Percentiles rank a stretch among this genome's conserved stretches.
phyloP scores from a whole-genome alignment of 371 early-diverging fungal species.

The Mitosporidium daphniae region DNA sequence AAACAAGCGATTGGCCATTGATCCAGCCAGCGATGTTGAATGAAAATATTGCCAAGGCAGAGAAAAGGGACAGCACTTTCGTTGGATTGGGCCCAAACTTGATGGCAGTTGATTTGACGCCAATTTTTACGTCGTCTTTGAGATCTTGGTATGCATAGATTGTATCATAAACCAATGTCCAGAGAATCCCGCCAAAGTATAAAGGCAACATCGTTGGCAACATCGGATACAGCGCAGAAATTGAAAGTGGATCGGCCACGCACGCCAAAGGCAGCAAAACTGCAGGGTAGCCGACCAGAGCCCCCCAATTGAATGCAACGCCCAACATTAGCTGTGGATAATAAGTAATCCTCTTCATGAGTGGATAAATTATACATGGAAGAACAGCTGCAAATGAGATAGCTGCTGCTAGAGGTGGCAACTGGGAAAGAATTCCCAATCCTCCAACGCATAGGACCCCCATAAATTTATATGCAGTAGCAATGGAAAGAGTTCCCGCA shows the following conservation, averaged over 20 bases:
- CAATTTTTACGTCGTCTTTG: constrained; percentile 33
- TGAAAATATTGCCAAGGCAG: no score
- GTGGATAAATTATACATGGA: constrained; percentile 42
- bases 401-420: constrained; percentile 33
- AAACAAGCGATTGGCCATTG: no score
- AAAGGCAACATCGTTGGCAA: constrained; percentile 30
- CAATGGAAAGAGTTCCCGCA: constrained; percentile 22
- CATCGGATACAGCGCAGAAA: constrained; percentile 21
- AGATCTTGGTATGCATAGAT: constrained; percentile 19
- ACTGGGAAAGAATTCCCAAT: constrained; percentile 26
- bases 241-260: constrained; percentile 57
- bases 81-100: no score
- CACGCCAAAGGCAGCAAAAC: constrained; percentile 65
- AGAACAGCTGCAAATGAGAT: constrained; percentile 37
- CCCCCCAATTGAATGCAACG: constrained; percentile 70
- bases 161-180: constrained; percentile 81
- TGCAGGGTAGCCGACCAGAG: constrained; percentile 61
- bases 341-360: constrained; percentile 68
- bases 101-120: constrained; percentile 62
- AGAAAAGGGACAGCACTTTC: no score
- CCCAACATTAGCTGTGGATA: constrained; percentile 64
- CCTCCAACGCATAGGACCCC: constrained; percentile 35
- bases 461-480: constrained; percentile 30
- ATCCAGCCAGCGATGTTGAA: no score
- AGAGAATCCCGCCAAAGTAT: constrained; percentile 40